Conservation (phyloP, 2,329 filamentous ascomycete genomes). For the Penicillium paneum region DNA sequence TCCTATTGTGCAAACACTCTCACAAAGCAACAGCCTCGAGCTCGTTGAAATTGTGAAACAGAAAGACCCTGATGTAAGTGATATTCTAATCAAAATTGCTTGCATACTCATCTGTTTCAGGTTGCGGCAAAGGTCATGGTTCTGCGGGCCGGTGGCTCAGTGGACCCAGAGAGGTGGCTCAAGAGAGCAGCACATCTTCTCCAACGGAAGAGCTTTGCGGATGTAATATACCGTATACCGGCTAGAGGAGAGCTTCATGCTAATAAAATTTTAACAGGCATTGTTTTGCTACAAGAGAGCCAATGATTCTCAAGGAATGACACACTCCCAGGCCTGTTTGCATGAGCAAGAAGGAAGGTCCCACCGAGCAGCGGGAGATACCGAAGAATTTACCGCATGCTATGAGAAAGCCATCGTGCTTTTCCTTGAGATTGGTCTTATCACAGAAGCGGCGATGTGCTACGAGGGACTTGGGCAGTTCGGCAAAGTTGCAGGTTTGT, state of each 20-base stretch:
- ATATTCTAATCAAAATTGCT: not conserved
- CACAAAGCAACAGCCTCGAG: not conserved
- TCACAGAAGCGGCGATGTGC: conserved; percentile 7
- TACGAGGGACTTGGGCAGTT: conserved; percentile 16
- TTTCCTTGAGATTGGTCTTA: conserved; percentile 8
- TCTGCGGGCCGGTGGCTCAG: conserved; percentile 19
- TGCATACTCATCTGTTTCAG: not conserved
- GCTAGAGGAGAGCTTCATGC: no score
- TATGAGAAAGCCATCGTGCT: conserved; percentile 12
- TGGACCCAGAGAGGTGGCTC: conserved; percentile 22
- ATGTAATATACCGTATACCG: conserved; percentile 8
- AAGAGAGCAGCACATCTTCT: conserved; percentile 21
- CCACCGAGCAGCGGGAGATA: conserved; percentile 4
- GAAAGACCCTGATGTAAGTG: conserved; percentile 9
- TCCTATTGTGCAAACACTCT: conserved; percentile 16
- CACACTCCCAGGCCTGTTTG: conserved; percentile 12
- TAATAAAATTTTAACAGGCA: conserved; percentile 5
- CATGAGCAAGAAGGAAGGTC: conserved; percentile 14
- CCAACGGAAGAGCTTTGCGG: conserved; percentile 20
- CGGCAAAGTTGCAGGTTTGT: conserved; percentile 18
- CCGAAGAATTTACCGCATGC: conserved; percentile 3
- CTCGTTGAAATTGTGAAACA: conserved; percentile 19
- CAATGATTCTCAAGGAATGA: conserved; percentile 9
- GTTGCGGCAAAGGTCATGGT: conserved; percentile 16
- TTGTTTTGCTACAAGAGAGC: conserved; percentile 19